Evolutionary conservation across 495 filamentous ascomycete genomes (phyloP), one percentile per base, ranked within the genome.

Genomic region (Penicillium dipodomyicola): DNA sequence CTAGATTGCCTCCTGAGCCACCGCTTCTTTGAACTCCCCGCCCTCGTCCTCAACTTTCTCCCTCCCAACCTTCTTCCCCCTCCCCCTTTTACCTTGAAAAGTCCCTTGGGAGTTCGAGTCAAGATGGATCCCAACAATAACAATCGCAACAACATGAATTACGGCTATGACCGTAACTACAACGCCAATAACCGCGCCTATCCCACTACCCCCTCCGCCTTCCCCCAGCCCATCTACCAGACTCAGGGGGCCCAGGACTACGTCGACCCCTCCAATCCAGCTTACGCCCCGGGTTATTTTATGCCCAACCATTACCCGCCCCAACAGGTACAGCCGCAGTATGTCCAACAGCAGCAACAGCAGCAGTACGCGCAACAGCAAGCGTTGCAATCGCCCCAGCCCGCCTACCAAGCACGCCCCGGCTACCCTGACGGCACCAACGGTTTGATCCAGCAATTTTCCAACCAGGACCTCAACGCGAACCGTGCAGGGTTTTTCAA

Each of bases 131-230:
- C 76, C 6, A 78, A 84, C 67, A 75, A 77, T 45, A 78, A 84
- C 66, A 75, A 77, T 47, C 86, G 86, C 52, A 79, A 89, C 54
- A 84, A 86, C 65, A 78, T 91, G 59, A 92, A 91, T 72, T 88
- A 91, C 67, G 74, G 72, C 50, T 80, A 77, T 62, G 85, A 85
- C 67, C 84, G 86, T 62, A 82, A 82, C 62, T 84, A 85, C 65
- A 82, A 85, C 42, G 77, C 82, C 54, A 84, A 84, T 72, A 88
- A 85, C 71, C 89, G 90, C 72, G 85, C 88, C 56, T 98, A 93
- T 82, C 95, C 94, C 67, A 96, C 94, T 45, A 98, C 94, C 17
- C 93, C 94, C 52, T 96, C 92, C 58, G 94, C 92, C 48, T 97
- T 97, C 65, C 92, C 92, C 11, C 92, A 97, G 72, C 91, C 92